Evolutionary conservation across 306 rosid genomes (phyloP).

Genomic region (Begonia fuchsioides): DNA sequence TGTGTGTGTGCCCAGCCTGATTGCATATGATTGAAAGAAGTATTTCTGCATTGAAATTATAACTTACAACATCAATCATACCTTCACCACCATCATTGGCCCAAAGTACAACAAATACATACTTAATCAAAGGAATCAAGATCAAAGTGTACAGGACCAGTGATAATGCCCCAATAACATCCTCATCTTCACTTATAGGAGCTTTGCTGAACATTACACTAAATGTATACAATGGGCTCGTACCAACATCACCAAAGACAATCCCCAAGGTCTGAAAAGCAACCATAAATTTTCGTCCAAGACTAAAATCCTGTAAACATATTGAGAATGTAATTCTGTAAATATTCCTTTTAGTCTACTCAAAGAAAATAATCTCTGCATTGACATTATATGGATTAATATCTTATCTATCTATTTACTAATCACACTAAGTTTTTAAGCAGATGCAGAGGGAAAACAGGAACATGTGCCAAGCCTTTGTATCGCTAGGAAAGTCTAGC

Average conservation of each 20-base stretch:
- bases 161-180: slow-evolving; percentile 83
- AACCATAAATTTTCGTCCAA: slow-evolving; percentile 51
- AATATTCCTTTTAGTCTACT: too few relatives aligned
- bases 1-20: too few relatives aligned
- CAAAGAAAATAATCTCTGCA: too few relatives aligned
- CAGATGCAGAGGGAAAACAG: too few relatives aligned
- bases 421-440: too few relatives aligned
- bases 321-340: slow-evolving; percentile 6
- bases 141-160: slow-evolving; percentile 80
- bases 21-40: too few relatives aligned
- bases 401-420: too few relatives aligned
- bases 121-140: slow-evolving; percentile 87
- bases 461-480: too few relatives aligned
- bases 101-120: slow-evolving; percentile 85
- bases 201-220: slow-evolving; percentile 91
- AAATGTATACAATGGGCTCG: slow-evolving; percentile 91
- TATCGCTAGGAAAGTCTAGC: too few relatives aligned
- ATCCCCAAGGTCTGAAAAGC: slow-evolving; percentile 94
- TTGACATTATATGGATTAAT: too few relatives aligned
- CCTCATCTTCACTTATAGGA: slow-evolving; percentile 72
- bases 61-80: slow-evolving; percentile 14
- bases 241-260: slow-evolving; percentile 99
- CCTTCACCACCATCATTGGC: slow-evolving; percentile 99
- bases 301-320: slow-evolving; percentile 51
- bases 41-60: background rate